Base-by-base conservation (phyloP, 2,329 filamentous ascomycete species). In the Aspergillus viridinutans region DNA sequence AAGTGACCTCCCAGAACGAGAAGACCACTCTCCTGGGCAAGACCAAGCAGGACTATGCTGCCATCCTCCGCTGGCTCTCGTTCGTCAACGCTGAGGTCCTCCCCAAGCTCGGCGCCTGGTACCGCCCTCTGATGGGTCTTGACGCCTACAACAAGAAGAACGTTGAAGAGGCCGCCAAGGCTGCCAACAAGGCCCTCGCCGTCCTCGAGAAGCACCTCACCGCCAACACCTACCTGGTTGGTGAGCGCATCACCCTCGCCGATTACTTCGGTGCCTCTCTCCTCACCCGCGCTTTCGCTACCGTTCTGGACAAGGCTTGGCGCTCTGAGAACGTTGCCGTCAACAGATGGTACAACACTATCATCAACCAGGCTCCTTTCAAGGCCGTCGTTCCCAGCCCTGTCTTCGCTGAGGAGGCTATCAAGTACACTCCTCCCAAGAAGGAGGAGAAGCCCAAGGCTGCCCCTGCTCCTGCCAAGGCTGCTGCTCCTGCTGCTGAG, bases 41-140 rank as follows among this genome's bases (percentile, higher is more conserved):
- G 89, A 99, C 92, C 82, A 99, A 99, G 89, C 93, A 99, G 84
- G 94, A 99, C 87, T 93, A 97, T 80, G 94, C 94, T 70, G 92
- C 92, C 68, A 99, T 99, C 79, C 84, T 99, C 76, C 90, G 90
- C 80, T 99, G 94, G 94, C 87, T 97, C 88, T 97, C 93, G 66
- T 97, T 88, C 81, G 90, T 89, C 85, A 99, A 97, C 87, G 76
- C 80, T 59, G 93, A 99, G 83, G 76, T 97, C 71, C 83, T 96
- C 67, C 76, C 85, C 64, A 76, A 80, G 64, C 80, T 97, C 66
- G 87, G 83, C 79, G 82, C 77, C 75, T 97, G 91, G 90, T 94
- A 90, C 86, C 84, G 84, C 67, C 94, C 94, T 67, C 87, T 97
- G 67, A 76, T 91, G 68, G 94, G 94, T 74, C 80, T 82, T 70